Conservation (phyloP, 805 yeast genomes). For the Hanseniaspora pseudoguilliermondii region DNA sequence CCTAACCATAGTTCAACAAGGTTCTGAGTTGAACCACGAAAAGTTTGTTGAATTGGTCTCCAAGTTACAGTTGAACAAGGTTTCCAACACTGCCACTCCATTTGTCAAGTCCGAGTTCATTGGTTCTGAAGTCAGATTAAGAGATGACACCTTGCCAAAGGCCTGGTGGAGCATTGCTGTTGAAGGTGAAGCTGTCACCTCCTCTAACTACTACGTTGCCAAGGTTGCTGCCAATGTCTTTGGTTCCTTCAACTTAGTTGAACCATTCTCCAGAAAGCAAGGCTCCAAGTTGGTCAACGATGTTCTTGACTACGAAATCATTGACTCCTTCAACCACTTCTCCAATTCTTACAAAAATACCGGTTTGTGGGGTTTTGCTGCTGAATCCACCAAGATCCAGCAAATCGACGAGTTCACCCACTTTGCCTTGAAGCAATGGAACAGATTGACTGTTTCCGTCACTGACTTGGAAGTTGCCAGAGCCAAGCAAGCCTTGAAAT, state of each 20-base stretch:
- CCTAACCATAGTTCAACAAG: slow-evolving; percentile 49
- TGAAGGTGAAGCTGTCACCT: slow-evolving; percentile 50
- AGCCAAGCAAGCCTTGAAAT: slow-evolving; percentile 61
- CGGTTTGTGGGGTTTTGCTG: slow-evolving; percentile 74
- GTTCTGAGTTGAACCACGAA: slow-evolving; percentile 51
- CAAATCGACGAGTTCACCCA: slow-evolving; percentile 66
- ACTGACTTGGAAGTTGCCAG: slow-evolving; percentile 67
- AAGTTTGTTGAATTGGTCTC: slow-evolving; percentile 55
- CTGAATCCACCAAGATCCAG: slow-evolving; percentile 47
- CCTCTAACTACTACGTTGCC: slow-evolving; percentile 58
- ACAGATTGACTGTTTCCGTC: slow-evolving; percentile 63
- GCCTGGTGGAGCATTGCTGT: slow-evolving; percentile 70
- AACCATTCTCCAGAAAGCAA: slow-evolving; percentile 43
- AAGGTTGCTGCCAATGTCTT: slow-evolving; percentile 57
- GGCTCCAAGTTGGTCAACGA: slow-evolving; percentile 61
- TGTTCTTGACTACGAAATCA: slow-evolving; percentile 59
- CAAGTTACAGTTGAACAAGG: slow-evolving; percentile 30
- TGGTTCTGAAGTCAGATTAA: slow-evolving; percentile 77
- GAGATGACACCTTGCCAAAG: slow-evolving; percentile 76
- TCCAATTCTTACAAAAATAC: slow-evolving; percentile 59
- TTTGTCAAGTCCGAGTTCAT: slow-evolving; percentile 49
- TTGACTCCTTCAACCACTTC: slow-evolving; percentile 61
- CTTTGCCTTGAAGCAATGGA: slow-evolving; percentile 77
- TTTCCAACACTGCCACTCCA: slow-evolving; percentile 42
- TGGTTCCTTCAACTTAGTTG: slow-evolving; percentile 42